Conservation (phyloP, 805 yeast species). For the Starmerella etchellsii region DNA sequence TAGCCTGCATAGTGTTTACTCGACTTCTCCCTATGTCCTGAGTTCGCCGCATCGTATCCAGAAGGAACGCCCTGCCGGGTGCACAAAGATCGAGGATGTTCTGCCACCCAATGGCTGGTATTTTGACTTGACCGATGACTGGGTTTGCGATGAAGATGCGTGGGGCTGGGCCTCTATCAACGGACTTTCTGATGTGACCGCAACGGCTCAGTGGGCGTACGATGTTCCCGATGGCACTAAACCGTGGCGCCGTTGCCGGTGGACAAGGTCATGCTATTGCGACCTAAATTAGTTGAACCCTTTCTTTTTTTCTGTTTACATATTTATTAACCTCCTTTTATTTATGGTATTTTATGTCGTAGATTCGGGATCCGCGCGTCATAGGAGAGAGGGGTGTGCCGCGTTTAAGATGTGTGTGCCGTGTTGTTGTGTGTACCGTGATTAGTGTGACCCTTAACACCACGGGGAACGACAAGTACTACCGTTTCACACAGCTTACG, state of each 20-base stretch:
- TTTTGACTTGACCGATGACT: slow-evolving; percentile 44
- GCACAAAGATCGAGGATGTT: slow-evolving; percentile 40
- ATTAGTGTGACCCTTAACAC: too few species aligned
- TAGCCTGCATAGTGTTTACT: slow-evolving; percentile 36
- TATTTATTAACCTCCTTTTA: not conserved
- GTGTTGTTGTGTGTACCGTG: too few species aligned
- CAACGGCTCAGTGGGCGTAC: slow-evolving; percentile 30
- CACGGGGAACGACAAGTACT: too few species aligned
- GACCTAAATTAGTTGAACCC: not conserved
- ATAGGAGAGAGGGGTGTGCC: too few species aligned
- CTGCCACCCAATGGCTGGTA: slow-evolving; percentile 64
- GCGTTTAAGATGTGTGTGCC: too few species aligned
- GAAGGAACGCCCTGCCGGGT: slow-evolving; percentile 55
- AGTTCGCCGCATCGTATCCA: slow-evolving; percentile 35
- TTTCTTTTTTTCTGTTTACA: not conserved
- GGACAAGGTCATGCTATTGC: slow-evolving; percentile 26
- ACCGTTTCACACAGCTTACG: too few species aligned
- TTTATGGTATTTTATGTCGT: not conserved
- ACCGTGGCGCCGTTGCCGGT: slow-evolving; percentile 32
- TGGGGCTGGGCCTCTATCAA: slow-evolving; percentile 38
- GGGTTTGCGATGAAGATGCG: slow-evolving; percentile 53
- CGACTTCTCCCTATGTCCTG: slow-evolving; percentile 43
- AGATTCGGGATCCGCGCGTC: not conserved
- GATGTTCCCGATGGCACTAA: slow-evolving; percentile 23
- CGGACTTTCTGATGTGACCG: slow-evolving; percentile 25